These are phyloP conservation scores for Xylariales sp. DNA, from an alignment of 2,329 filamentous ascomycete genomes.

Conservation along the genomic window DNA sequence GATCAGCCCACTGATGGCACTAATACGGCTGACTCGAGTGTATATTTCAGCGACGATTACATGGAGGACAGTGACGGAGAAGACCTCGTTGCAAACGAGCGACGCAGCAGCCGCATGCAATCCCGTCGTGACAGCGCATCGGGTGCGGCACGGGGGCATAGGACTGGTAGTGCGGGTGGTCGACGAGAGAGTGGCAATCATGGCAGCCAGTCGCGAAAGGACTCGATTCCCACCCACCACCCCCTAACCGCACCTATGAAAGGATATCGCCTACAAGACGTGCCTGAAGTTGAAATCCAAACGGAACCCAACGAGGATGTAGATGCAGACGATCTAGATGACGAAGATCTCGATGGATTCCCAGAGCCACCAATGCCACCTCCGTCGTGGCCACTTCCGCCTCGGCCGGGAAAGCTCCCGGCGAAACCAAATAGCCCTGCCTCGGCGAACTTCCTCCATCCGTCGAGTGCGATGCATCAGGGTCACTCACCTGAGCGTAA, in stretches of 20 bases:
- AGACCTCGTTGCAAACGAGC: constrained; percentile 41
- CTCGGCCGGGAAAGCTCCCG: constrained; percentile 22
- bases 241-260: constrained; percentile 28
- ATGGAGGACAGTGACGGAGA: constrained; percentile 38
- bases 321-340: constrained; percentile 30
- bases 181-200: constrained; percentile 31
- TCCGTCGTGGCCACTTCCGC: constrained; percentile 34
- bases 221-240: constrained; percentile 42
- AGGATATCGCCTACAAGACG: constrained; percentile 33
- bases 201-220: constrained; percentile 31
- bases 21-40: constrained; percentile 45
- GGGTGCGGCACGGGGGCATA: background rate
- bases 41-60: constrained; percentile 51
- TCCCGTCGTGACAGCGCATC: constrained; percentile 35
- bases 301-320: constrained; percentile 27
- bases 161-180: constrained; percentile 13
- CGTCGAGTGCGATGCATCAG: constrained; percentile 40
- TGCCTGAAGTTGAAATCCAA: constrained; percentile 34
- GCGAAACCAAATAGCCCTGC: constrained; percentile 9
- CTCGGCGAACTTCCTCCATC: constrained; percentile 32
- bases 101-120: constrained; percentile 40
- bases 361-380: constrained; percentile 36
- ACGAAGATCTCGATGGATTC: constrained; percentile 24
- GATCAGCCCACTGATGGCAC: constrained; percentile 47
- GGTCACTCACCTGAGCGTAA: constrained; percentile 22